phyloP scores from a whole-genome alignment of 805 yeast species.

The Candida endomychidarum region DNA sequence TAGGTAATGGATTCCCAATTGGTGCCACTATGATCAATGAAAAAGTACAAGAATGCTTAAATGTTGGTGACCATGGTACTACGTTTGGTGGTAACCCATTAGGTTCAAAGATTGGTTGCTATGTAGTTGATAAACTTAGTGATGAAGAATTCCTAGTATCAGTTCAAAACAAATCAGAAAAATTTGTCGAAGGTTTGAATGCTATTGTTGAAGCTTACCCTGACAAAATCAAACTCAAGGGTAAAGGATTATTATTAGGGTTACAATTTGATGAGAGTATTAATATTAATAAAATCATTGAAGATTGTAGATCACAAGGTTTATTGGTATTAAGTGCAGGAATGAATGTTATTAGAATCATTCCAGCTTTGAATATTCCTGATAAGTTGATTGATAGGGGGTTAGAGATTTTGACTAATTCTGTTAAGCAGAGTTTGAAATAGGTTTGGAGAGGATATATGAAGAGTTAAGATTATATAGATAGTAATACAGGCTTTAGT shows the following conservation, averaged over 20 bases:
- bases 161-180: slow-evolving; percentile 61
- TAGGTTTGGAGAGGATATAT: background rate
- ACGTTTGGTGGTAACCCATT: slow-evolving; percentile 97
- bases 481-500: no score
- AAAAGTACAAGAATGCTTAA: slow-evolving; percentile 65
- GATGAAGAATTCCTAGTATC: slow-evolving; percentile 55
- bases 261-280: slow-evolving; percentile 58
- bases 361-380: slow-evolving; percentile 87
- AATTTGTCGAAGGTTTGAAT: slow-evolving; percentile 51
- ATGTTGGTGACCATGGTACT: slow-evolving; percentile 96
- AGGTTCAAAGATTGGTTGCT: slow-evolving; percentile 76
- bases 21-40: slow-evolving; percentile 91
- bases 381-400: slow-evolving; percentile 71
- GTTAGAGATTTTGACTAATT: slow-evolving; percentile 61
- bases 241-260: slow-evolving; percentile 87
- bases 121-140: slow-evolving; percentile 70
- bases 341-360: slow-evolving; percentile 82
- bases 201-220: slow-evolving; percentile 57
- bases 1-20: slow-evolving; percentile 95
- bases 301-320: slow-evolving; percentile 74
- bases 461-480: slow-evolving; percentile 8
- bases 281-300: slow-evolving; percentile 64
- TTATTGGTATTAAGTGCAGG: slow-evolving; percentile 89
- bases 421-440: slow-evolving; percentile 30
- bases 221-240: slow-evolving; percentile 63